Evolutionary conservation across 345 rosid species (phyloP), one percentile per base, ranked within the genome.

Genomic region (Gossypium stocksii): DNA sequence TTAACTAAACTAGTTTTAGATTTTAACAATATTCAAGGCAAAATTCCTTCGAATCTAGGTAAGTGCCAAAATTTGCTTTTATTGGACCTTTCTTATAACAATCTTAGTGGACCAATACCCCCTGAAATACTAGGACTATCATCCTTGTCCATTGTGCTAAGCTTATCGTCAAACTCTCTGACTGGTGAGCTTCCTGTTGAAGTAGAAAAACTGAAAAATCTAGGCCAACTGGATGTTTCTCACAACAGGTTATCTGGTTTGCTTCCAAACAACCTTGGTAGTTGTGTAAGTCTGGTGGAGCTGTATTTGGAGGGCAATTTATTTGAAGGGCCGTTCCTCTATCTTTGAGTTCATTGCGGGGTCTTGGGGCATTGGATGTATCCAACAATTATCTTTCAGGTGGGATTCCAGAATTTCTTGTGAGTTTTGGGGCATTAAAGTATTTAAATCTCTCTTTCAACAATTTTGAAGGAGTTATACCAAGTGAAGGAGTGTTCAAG

Each of bases 401-500:
- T 9, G 38, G 3, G 5, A 57, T 78, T 62, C 77, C 77, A 44
- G 0, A 20, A 61, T 79, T 44, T 44, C 13, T 56, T 19, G 60
- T 56, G 0, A 9, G 25, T 1, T 60, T 80, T n/a, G 0, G 23
- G 3, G 20, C 38, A 2, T 49, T 80, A 22, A 43, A 49, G 6
- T 25, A 68, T 57, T 69, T 84, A 4, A 77, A 81, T 67, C 23
- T 81, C 8, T 81, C 84, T 2, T 4, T 53, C 3, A 83, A 80
- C 53, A 57, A 77, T 10, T 62, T 83, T 0, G 64, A 83, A 3
- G 86, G 81, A n/a, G 38, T 2, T 27, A 57, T 81, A 7, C 80
- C 86, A 71, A 41, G 1, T 8, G 25, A 77, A 67, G 81, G 83
- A 52, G 67, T 60, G 4, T 81, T 84, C 12, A 3, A 60, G 19